Base-by-base conservation (phyloP, 495 filamentous ascomycete species). In the Penicillium crystallinum region DNA sequence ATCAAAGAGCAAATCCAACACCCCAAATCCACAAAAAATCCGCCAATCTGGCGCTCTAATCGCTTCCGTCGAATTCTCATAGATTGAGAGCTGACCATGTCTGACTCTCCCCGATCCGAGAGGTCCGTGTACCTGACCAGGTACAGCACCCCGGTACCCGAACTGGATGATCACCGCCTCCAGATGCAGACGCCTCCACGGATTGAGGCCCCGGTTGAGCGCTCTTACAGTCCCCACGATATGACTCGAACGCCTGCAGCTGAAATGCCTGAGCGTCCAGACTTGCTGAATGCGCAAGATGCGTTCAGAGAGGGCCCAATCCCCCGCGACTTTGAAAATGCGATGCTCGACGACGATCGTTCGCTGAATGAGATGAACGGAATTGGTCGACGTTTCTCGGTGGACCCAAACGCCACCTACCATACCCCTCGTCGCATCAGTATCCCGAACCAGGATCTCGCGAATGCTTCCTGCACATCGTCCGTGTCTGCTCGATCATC, bases 101-200 rank as follows among this genome's bases (percentile, higher is more conserved):
- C 77, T 40, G 83, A 86, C 53, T 79, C 83, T 44, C 80, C 82
- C 48, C 71, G 72, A 41, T 85, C 85, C 33, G 83, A 85, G 44
- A 72, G 70, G 58, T 75, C 82, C 43, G 61, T 69, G 61, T 75
- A 65, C 53, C 71, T 79, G 46, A 82, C 81, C 47, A 69, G 81
- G 57, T 83, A 79, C 73, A 88, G 85, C 65, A 89, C 88, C 38
- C 89, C 92, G 2, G 88, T 90, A 19, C 85, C 88, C 44, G 90
- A 96, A 61, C 77, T 97, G 10, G 93, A 98, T 66, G 93, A 97
- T 63, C 91, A 97, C 72, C 89, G 91, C 39, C 79, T 86, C 63
- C 91, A 96, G 61, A 67, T 85, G 30, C 69, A 83, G 22, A 82
- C 88, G 29, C 69, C 85, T 15, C 84, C 86, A 23, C 78, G 81